These are phyloP conservation scores for Suhomyces canberraensis DNA, from an alignment of 805 yeast species.

Conservation along the genomic window DNA sequence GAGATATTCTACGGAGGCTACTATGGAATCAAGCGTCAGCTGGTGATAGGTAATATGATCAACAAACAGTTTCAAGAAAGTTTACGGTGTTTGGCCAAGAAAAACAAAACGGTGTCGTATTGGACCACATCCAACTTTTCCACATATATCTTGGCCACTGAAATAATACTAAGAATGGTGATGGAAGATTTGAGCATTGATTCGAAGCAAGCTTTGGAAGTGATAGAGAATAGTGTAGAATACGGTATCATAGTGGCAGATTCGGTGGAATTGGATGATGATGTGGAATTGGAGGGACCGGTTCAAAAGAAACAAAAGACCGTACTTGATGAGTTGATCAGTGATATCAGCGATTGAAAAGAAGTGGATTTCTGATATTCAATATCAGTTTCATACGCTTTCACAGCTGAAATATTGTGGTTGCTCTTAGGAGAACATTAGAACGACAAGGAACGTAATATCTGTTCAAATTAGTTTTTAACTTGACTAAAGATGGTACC, in stretches of 20 bases:
- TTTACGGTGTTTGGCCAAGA: constrained; percentile 23
- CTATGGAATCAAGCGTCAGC: constrained; percentile 58
- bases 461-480: too few species aligned
- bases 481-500: too few species aligned
- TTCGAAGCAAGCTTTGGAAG: constrained; percentile 44
- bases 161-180: constrained; percentile 50
- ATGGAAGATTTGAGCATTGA: constrained; percentile 41
- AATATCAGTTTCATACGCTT: too few species aligned
- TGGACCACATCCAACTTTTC: constrained; percentile 60
- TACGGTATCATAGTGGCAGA: constrained; percentile 43
- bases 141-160: constrained; percentile 61
- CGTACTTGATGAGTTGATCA: constrained; percentile 3
- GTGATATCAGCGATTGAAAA: background rate
- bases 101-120: constrained; percentile 49
- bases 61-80: constrained; percentile 25
- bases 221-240: constrained; percentile 46
- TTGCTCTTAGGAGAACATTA: too few species aligned
- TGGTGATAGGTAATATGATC: constrained; percentile 45
- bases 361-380: too few species aligned
- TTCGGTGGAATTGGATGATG: constrained; percentile 26
- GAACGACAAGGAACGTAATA: too few species aligned
- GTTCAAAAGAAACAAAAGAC: background rate
- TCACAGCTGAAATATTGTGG: too few species aligned
- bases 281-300: constrained; percentile 14
- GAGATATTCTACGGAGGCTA: constrained; percentile 53